Conservation (phyloP, 1,284 basidiomycete genomes). For the Athelia psychrophila region DNA sequence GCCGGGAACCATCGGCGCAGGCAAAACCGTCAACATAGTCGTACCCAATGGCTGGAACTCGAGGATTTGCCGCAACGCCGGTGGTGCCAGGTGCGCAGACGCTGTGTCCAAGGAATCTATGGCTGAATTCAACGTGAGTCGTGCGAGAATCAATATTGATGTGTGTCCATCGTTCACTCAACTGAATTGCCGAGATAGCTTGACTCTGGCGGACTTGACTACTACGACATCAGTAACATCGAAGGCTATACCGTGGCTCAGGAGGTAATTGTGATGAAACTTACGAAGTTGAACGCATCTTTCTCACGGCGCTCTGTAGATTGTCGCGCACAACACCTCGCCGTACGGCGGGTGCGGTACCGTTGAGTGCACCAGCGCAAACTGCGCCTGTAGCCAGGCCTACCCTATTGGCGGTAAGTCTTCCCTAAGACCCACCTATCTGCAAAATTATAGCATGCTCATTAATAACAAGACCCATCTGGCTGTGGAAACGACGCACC, state of each 20-base stretch:
- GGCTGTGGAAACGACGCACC: neutral
- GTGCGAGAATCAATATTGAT: neutral
- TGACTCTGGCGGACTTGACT: neutral
- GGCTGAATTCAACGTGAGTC: neutral
- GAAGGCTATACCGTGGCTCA: neutral
- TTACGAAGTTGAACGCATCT: neutral
- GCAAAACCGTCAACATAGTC: neutral
- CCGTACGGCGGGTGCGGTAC: neutral
- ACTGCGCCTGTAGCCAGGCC: neutral
- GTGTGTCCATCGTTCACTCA: neutral
- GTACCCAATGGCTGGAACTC: neutral
- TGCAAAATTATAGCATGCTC: neutral
- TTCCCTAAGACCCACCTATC: no score
- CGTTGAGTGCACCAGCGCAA: neutral
- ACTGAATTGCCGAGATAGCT: neutral
- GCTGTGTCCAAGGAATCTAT: neutral
- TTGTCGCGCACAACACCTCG: neutral
- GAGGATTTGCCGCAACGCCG: neutral
- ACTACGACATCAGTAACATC: conserved; percentile 1
- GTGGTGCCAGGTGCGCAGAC: neutral
- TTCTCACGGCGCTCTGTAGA: neutral
- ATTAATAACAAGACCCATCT: neutral
- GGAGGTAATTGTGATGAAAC: neutral
- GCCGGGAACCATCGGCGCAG: neutral
- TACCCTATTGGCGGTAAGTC: neutral